phyloP scores from a whole-genome alignment of 2,329 filamentous ascomycete genomes.

The Sporothrix pseudoabietina region DNA sequence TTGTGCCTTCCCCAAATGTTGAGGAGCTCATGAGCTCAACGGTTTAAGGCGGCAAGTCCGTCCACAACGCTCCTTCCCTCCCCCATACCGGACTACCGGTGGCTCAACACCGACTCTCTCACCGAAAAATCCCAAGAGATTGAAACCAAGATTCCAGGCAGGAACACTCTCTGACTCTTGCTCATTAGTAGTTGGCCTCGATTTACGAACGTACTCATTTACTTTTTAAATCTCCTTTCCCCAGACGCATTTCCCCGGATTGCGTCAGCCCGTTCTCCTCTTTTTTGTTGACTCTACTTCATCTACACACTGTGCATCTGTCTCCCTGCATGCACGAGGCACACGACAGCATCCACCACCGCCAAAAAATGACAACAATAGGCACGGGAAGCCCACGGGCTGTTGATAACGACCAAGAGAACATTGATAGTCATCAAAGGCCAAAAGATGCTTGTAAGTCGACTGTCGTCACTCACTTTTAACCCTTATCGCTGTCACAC shows the following conservation, averaged over 20 bases:
- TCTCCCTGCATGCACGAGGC: background rate
- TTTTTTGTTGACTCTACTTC: background rate
- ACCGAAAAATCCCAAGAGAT: background rate
- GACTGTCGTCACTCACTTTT: background rate
- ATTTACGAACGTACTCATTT: background rate
- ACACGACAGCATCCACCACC: background rate
- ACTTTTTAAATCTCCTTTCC: background rate
- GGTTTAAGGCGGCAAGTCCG: slow-evolving; percentile 7
- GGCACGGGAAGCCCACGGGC: slow-evolving; percentile 8
- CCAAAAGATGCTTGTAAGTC: slow-evolving; percentile 20
- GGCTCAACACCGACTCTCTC: background rate
- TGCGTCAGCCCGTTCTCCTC: background rate
- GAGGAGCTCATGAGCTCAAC: slow-evolving; percentile 22
- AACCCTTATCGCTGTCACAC: background rate
- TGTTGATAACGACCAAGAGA: slow-evolving; percentile 1
- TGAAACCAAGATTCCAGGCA: background rate
- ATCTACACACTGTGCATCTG: no score
- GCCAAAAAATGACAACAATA: slow-evolving; percentile 3
- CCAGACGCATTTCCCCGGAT: slow-evolving; percentile 6
- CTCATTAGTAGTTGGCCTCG: background rate
- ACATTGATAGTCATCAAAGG: background rate
- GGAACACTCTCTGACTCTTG: background rate
- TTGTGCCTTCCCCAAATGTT: slow-evolving; percentile 22
- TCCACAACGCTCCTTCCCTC: slow-evolving; percentile 4
- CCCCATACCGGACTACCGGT: background rate